phyloP scores from a whole-genome alignment of 768 basidiomycete species.

The Xerocomellus chrysenteron region DNA sequence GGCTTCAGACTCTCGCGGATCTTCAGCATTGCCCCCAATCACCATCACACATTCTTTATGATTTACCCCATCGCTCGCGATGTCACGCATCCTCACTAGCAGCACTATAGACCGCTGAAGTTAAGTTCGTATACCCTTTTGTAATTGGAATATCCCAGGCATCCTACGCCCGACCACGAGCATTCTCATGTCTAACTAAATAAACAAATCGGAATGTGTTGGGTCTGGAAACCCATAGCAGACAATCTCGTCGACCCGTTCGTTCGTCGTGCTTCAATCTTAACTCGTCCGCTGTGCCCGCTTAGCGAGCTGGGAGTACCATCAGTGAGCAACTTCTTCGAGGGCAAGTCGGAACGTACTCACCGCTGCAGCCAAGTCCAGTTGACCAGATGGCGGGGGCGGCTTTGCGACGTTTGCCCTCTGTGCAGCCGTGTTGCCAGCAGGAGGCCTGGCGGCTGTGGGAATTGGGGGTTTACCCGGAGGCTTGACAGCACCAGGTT shows the following conservation, averaged over 20 bases:
- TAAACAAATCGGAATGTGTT: constrained; percentile 2
- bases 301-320: constrained; percentile 59
- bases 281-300: constrained; percentile 68
- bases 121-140: constrained; percentile 28
- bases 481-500: constrained; percentile 50
- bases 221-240: constrained; percentile 1
- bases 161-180: constrained; percentile 8
- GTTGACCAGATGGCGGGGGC: constrained; percentile 53
- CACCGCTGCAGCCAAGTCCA: constrained; percentile 84
- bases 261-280: constrained; percentile 31
- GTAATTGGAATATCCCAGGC: constrained; percentile 15
- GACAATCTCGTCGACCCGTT: neutral
- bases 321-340: neutral
- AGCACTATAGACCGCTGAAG: constrained; percentile 25
- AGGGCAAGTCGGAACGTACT: constrained; percentile 26
- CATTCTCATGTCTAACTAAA: constrained; percentile 14
- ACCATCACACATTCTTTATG: constrained; percentile 42
- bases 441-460: constrained; percentile 50
- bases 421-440: constrained; percentile 34
- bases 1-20: constrained; percentile 10
- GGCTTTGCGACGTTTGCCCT: constrained; percentile 42
- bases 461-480: constrained; percentile 65
- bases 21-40: constrained; percentile 39
- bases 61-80: constrained; percentile 5
- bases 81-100: constrained; percentile 11